Evolutionary conservation across 2,329 filamentous ascomycete genomes (phyloP).

Genomic region (Aureobasidium namibiae): DNA sequence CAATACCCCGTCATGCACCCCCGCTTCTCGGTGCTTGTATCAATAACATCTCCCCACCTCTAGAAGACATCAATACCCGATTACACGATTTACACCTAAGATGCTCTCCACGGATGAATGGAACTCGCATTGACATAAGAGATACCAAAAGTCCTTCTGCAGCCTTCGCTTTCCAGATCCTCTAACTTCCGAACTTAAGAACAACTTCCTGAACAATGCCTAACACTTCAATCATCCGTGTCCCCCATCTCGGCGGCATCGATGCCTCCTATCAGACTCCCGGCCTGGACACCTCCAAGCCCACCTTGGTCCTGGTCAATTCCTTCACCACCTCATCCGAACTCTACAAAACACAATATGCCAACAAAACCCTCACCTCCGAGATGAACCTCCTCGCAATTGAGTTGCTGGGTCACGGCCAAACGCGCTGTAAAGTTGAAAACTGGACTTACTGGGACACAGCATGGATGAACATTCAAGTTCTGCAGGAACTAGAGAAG

Average conservation of each 20-base stretch:
- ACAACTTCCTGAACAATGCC: slow-evolving; percentile 1
- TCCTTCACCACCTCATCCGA: slow-evolving; percentile 43
- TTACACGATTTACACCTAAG: too few relatives aligned
- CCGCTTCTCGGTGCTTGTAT: too few relatives aligned
- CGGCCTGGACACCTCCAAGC: slow-evolving; percentile 32
- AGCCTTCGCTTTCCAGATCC: too few relatives aligned
- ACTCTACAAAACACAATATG: slow-evolving; percentile 28
- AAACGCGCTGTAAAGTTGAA: slow-evolving; percentile 36
- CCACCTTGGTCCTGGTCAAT: slow-evolving; percentile 45
- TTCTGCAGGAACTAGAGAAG: slow-evolving; percentile 33
- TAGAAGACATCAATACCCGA: too few relatives aligned
- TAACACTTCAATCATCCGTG: slow-evolving; percentile 29
- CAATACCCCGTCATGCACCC: too few relatives aligned
- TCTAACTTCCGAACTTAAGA: too few relatives aligned
- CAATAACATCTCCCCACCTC: too few relatives aligned
- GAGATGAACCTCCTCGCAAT: slow-evolving; percentile 44
- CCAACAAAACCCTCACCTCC: slow-evolving; percentile 22
- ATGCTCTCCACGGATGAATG: too few relatives aligned
- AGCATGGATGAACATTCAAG: slow-evolving; percentile 38
- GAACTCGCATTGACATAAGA: too few relatives aligned
- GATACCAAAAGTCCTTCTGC: too few relatives aligned
- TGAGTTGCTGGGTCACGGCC: slow-evolving; percentile 45
- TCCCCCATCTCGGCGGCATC: slow-evolving; percentile 44
- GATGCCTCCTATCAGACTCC: slow-evolving; percentile 40
- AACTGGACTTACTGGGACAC: slow-evolving; percentile 50